Conservation (phyloP, 2,329 filamentous ascomycete genomes). For the Fusarium chuoi region DNA sequence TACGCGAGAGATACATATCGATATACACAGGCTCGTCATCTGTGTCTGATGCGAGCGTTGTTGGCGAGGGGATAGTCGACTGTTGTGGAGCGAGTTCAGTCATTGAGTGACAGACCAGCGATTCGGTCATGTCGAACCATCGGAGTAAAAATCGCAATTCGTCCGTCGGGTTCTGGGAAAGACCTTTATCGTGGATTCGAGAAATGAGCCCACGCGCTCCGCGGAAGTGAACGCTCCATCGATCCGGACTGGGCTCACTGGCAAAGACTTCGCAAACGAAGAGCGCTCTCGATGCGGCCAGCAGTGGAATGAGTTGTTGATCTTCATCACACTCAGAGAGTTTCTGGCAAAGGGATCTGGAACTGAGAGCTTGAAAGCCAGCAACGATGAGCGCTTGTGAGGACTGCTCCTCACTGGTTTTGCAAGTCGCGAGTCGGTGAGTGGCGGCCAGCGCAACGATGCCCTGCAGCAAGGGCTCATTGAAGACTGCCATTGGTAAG, state of each 20-base stretch:
- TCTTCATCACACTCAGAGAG: constrained; percentile 25
- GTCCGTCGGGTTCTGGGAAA: constrained; percentile 15
- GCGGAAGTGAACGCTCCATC: constrained; percentile 34
- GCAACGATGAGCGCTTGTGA: constrained; percentile 24
- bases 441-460: constrained; percentile 32
- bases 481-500: constrained; percentile 31
- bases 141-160: constrained; percentile 27
- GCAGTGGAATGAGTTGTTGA: constrained; percentile 20
- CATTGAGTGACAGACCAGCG: constrained; percentile 25
- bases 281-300: constrained; percentile 20
- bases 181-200: constrained; percentile 9
- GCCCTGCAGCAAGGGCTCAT: constrained; percentile 23
- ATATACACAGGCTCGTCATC: constrained; percentile 26
- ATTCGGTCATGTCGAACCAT: constrained; percentile 37
- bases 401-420: constrained; percentile 21
- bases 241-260: constrained; percentile 25
- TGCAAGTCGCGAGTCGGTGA: constrained; percentile 27
- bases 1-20: constrained; percentile 33
- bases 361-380: constrained; percentile 33
- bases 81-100: constrained; percentile 24
- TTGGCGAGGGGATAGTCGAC: constrained; percentile 23
- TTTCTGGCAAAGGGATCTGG: constrained; percentile 25
- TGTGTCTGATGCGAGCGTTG: constrained; percentile 10
- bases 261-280: constrained; percentile 36
- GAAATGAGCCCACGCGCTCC: constrained; percentile 28